A percentile compares a stretch with the other conserved stretches of the same genome.
Conservation (phyloP, 805 yeast species). For the Candida berthetii region DNA sequence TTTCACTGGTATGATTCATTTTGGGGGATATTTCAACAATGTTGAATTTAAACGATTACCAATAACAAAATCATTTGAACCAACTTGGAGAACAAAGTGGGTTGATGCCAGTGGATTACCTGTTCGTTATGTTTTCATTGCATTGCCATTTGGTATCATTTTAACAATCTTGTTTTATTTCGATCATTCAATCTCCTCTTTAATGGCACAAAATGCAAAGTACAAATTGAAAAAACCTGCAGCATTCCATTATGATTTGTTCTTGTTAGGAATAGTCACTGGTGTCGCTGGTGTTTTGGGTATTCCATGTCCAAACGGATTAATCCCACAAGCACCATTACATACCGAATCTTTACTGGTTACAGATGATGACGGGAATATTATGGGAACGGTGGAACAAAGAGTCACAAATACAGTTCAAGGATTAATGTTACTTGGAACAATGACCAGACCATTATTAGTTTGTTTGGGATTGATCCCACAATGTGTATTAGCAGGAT, state of each 20-base stretch:
- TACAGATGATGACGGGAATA: constrained; percentile 18
- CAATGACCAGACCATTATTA: constrained; percentile 86
- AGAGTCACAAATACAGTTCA: constrained; percentile 79
- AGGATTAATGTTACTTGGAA: constrained; percentile 76
- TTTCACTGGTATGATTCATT: constrained; percentile 90
- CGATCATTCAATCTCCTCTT: constrained; percentile 91
- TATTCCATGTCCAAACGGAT: constrained; percentile 93
- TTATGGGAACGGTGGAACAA: constrained; percentile 71
- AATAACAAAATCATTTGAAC: constrained; percentile 64
- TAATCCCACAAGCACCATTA: constrained; percentile 95
- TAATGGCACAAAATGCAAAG: constrained; percentile 83
- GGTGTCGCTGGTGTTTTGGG: constrained; percentile 86
- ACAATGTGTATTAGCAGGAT: constrained; percentile 87
- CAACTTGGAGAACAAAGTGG: constrained; percentile 47
- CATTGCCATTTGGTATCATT: constrained; percentile 87
- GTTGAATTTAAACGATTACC: constrained; percentile 61
- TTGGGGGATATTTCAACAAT: constrained; percentile 67
- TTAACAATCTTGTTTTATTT: constrained; percentile 83
- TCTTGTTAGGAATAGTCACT: constrained; percentile 78
- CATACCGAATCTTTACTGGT: constrained; percentile 78
- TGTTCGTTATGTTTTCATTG: constrained; percentile 76
- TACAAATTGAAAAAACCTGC: constrained; percentile 83
- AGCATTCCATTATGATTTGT: constrained; percentile 89
- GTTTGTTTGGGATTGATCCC: constrained; percentile 81
- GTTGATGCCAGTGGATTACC: constrained; percentile 33